Base-by-base conservation (phyloP, 2,329 filamentous ascomycete species). In the Thielaviopsis punctulata region DNA sequence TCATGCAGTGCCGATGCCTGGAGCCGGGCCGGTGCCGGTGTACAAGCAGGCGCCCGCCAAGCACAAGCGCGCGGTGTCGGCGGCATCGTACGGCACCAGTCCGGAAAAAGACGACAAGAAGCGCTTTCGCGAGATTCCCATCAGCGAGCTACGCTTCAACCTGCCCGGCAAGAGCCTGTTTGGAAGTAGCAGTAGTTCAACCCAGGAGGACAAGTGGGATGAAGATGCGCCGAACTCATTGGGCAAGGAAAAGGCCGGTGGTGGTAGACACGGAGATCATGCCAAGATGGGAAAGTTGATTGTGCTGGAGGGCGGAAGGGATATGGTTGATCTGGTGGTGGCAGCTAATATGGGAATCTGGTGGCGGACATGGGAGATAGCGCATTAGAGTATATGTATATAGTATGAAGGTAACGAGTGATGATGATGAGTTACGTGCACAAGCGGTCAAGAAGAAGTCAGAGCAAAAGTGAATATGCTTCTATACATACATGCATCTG, bases 251-350 rank as follows among this genome's bases (percentile, higher is more conserved):
- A 78, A 76, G 52, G 89, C 89, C 0, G 90, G 90, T 1, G 90
- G 90, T 21, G 90, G 90, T 0, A 83, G 85, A 61, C 76, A 82
- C 45, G 90, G 90, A 0, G 88, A 86, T 64, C 79, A 86, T 60
- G 89, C 87, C 3, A 98, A 98, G 69, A 69, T 98, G 59, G 92
- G 90, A 0, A 98, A 96, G 66, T 69, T 98, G 49, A 87, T 96
- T 49, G 75, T 98, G 36, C 79, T 88, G 59, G 80, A 90, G 52
- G 89, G 94, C 60, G 92, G 92, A 0, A 68, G 94, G 58, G 94
- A 94, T 70, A 96, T 98, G 90, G 66, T 96, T 60, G 92, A 98
- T 70, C 65, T 98, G 54, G 72, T 94, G 0, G 86, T 98, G 19
- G 86, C 90, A 3, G 84, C 88, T 10, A 95, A 95, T 62, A 77